Evolutionary conservation across 2,329 filamentous ascomycete species (phyloP).

Genomic region (Cladophialophora yegresii): DNA sequence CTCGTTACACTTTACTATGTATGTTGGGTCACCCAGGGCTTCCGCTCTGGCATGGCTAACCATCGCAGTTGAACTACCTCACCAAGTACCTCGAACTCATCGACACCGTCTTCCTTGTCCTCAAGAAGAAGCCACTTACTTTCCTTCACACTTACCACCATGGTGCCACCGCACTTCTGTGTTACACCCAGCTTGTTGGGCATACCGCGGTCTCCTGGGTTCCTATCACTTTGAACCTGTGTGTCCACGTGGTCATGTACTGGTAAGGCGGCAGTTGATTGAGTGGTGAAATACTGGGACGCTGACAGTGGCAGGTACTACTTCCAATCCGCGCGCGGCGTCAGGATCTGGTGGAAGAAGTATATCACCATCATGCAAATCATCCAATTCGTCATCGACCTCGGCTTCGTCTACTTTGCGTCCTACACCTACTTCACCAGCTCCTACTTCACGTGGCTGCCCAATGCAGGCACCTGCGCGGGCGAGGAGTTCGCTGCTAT

Average conservation of each 20-base stretch:
- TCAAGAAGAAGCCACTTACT: constrained; percentile 99
- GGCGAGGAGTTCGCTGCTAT: constrained; percentile 97
- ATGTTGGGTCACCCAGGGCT: constrained; percentile 47
- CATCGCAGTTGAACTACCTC: constrained; percentile 82
- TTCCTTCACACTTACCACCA: constrained; percentile 99
- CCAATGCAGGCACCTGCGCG: constrained; percentile 81
- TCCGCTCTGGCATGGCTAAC: constrained; percentile 12
- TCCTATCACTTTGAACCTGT: constrained; percentile 85
- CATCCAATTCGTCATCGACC: constrained; percentile 93
- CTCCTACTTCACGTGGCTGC: constrained; percentile 82
- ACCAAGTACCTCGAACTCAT: constrained; percentile 97
- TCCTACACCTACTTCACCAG: constrained; percentile 98
- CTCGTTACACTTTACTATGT: constrained; percentile 97
- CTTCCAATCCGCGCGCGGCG: constrained; percentile 95
- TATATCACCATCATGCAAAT: constrained; percentile 99
- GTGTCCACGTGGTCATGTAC: constrained; percentile 98
- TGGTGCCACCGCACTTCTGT: constrained; percentile 91
- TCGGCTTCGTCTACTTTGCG: constrained; percentile 97
- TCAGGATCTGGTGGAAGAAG: constrained; percentile 99
- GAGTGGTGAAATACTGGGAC: too few species aligned
- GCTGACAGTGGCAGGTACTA: constrained; percentile 76
- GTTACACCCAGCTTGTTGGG: constrained; percentile 95
- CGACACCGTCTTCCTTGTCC: constrained; percentile 93
- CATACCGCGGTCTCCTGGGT: constrained; percentile 94
- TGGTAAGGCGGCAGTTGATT: constrained; percentile 64